These are phyloP conservation scores for Trichaptum fuscoviolaceum DNA, from an alignment of 768 basidiomycete species.

Conservation along the genomic window DNA sequence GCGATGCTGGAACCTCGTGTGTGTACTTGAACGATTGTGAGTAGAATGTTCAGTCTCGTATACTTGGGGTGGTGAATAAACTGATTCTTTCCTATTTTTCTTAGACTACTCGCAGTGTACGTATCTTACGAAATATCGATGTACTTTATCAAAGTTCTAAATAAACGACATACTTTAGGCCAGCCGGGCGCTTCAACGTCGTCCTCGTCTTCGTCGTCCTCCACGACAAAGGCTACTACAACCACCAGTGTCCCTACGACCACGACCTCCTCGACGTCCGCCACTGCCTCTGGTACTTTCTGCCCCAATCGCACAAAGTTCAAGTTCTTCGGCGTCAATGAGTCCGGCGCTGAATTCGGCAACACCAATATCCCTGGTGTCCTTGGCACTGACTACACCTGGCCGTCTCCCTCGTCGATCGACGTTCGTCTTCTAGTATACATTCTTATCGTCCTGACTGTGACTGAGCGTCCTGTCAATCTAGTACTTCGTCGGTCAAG, in stretches of 20 bases:
- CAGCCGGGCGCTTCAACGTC: slow-evolving; percentile 29
- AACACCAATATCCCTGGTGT: slow-evolving; percentile 41
- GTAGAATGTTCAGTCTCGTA: slow-evolving; percentile 12
- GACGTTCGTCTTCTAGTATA: slow-evolving; percentile 25
- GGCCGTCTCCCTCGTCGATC: slow-evolving; percentile 37
- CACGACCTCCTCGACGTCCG: slow-evolving; percentile 22
- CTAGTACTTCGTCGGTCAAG: slow-evolving; percentile 46
- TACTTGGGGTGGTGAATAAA: neutral
- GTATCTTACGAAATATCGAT: neutral
- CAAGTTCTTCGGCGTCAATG: slow-evolving; percentile 58
- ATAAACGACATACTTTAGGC: slow-evolving; percentile 6
- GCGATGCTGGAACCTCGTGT: slow-evolving; percentile 41
- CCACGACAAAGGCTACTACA: slow-evolving; percentile 23
- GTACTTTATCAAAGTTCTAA: neutral
- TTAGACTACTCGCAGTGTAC: slow-evolving; percentile 45
- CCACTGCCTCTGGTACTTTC: slow-evolving; percentile 11
- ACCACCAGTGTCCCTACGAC: slow-evolving; percentile 23
- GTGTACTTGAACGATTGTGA: slow-evolving; percentile 37
- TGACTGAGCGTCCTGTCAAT: neutral
- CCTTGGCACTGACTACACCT: slow-evolving; percentile 40
- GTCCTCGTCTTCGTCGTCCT: slow-evolving; percentile 18
- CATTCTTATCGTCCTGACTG: neutral
- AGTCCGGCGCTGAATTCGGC: slow-evolving; percentile 61
- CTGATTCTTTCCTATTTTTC: neutral
- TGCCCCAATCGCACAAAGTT: slow-evolving; percentile 50